Percentiles rank a stretch among this genome's conserved stretches.
These are phyloP conservation scores for Yamadazyma ubonensis DNA, from an alignment of 805 yeast genomes.

Conservation along the genomic window DNA sequence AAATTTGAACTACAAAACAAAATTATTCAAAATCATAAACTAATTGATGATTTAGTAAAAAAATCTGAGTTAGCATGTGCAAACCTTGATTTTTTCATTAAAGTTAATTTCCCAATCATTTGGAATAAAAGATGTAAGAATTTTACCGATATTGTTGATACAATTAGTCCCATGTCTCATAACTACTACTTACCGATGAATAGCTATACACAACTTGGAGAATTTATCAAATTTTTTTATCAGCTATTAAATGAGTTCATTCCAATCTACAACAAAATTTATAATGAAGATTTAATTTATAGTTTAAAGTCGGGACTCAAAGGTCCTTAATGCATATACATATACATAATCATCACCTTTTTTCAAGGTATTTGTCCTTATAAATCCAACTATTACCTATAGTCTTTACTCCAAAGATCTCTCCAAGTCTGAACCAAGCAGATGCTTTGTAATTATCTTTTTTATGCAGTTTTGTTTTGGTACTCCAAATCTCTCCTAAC, in stretches of 20 bases:
- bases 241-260: conserved; percentile 32
- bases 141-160: not conserved
- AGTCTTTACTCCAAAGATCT: conserved; percentile 55
- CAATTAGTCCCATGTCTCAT: conserved; percentile 6
- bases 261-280: conserved; percentile 18
- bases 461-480: conserved; percentile 52
- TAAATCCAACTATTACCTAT: conserved; percentile 76
- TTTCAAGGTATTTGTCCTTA: conserved; percentile 54
- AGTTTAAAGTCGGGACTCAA: conserved; percentile 18
- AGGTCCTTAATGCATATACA: conserved; percentile 10
- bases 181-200: conserved; percentile 39
- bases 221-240: conserved; percentile 31
- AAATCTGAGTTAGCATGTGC: conserved; percentile 11
- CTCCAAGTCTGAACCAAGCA: conserved; percentile 67
- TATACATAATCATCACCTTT: not conserved
- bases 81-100: conserved; percentile 11
- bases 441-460: conserved; percentile 64
- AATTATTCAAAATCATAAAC: conserved; percentile 8
- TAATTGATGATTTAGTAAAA: conserved; percentile 4
- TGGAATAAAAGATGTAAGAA: conserved; percentile 12
- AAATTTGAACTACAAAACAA: conserved; percentile 3
- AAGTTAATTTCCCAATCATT: conserved; percentile 10
- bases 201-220: conserved; percentile 24
- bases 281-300: conserved; percentile 15
- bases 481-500: conserved; percentile 68